A percentile compares a stretch with the other conserved stretches of the same genome.
phyloP scores from a whole-genome alignment of 192 early-diverging fungal genomes.

The Coemansia sp. region DNA sequence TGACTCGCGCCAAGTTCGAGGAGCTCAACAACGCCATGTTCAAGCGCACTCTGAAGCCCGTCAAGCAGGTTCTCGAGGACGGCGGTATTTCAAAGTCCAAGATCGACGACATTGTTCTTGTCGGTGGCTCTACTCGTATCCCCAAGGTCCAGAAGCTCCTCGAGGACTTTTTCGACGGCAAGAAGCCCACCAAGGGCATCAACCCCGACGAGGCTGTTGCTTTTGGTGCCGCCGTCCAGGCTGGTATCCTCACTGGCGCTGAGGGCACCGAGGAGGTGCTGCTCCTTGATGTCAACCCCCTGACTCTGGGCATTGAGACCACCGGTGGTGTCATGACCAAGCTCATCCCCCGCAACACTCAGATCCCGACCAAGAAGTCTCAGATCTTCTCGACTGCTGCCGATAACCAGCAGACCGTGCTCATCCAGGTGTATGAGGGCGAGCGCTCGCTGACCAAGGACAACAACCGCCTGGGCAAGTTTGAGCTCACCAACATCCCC shows the following conservation, averaged over 20 bases:
- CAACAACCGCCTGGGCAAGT: conserved; percentile 98
- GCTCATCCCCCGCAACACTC: conserved; percentile 96
- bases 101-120: conserved; percentile 92
- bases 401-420: conserved; percentile 96
- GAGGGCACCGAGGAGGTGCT: conserved; percentile 97
- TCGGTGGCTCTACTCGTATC: conserved; percentile 98
- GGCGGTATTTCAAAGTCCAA: conserved; percentile 78
- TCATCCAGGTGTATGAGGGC: conserved; percentile 98
- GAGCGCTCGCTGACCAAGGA: conserved; percentile 95
- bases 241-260: conserved; percentile 93
- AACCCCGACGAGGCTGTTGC: conserved; percentile 99
- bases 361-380: conserved; percentile 98
- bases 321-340: conserved; percentile 97
- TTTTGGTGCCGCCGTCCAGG: conserved; percentile 97
- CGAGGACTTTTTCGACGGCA: conserved; percentile 81
- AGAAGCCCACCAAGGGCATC: conserved; percentile 90
- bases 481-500: conserved; percentile 93
- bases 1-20: conserved; percentile 90
- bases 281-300: conserved; percentile 93
- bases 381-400: conserved; percentile 99
- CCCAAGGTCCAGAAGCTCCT: conserved; percentile 95
- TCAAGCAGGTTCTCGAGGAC: conserved; percentile 95
- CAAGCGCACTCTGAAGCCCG: conserved; percentile 86
- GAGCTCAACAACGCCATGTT: conserved; percentile 74
- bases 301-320: conserved; percentile 98